Percentiles rank a stretch among this genome's conserved stretches.
These are phyloP conservation scores for Russula brevipes DNA, from an alignment of 768 basidiomycete species.

Conservation along the genomic window DNA sequence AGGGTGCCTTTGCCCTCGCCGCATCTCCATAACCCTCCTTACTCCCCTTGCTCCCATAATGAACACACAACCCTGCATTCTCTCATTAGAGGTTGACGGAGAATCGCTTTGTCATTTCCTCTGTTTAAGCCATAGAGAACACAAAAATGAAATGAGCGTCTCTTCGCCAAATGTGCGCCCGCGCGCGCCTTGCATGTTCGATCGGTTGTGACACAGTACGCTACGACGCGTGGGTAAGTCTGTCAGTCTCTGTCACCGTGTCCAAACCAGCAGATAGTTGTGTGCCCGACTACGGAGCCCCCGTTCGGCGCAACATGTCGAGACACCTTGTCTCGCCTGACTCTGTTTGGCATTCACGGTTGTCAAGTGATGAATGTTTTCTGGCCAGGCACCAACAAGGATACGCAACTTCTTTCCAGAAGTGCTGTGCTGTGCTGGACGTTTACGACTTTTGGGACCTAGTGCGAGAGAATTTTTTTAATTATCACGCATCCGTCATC, in stretches of 20 bases:
- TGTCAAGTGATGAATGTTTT: too few species aligned
- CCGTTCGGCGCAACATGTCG: too few species aligned
- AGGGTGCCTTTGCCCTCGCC: slow-evolving; percentile 5
- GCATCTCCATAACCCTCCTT: neutral
- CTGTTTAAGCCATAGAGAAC: slow-evolving; percentile 2
- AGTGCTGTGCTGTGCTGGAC: too few species aligned
- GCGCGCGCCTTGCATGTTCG: neutral
- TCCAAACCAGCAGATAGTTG: neutral
- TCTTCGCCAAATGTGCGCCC: neutral
- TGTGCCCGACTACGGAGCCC: neutral
- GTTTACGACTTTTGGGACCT: too few species aligned
- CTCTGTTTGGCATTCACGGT: too few species aligned
- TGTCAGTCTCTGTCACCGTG: too few species aligned
- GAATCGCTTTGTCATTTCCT: neutral
- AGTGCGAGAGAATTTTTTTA: too few species aligned
- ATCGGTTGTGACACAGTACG: neutral
- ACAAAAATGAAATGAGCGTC: slow-evolving; percentile 1
- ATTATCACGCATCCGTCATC: too few species aligned
- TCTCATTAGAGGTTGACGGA: slow-evolving; percentile 8
- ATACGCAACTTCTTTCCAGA: too few species aligned
- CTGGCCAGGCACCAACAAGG: too few species aligned
- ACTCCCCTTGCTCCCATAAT: neutral
- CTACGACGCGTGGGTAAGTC: neutral
- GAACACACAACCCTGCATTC: neutral
- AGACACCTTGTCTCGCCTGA: too few species aligned